Percentiles rank a stretch among this genome's conserved stretches.
Conservation (phyloP, 169 alveolate genomes). For the Plasmodium knowlesi region DNA sequence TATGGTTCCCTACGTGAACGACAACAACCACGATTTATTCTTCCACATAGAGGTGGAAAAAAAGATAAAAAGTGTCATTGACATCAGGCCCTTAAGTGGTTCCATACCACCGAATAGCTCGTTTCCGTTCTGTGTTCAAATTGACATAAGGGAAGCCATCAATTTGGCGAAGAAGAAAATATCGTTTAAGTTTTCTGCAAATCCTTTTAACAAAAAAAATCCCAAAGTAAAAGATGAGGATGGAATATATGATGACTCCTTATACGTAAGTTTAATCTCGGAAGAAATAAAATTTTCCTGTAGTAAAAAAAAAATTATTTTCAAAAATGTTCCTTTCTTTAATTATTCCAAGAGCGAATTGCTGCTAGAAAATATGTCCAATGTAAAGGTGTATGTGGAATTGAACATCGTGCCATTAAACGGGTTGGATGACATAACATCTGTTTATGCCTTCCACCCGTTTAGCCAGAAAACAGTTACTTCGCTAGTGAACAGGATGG, state of each 20-base stretch:
- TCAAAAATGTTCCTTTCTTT: constrained; percentile 62
- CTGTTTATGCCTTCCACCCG: constrained; percentile 55
- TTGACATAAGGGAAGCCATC: constrained; percentile 44
- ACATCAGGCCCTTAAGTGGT: constrained; percentile 32
- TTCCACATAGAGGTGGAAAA: constrained; percentile 60
- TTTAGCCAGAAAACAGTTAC: constrained; percentile 36
- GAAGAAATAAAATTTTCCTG: constrained; percentile 64
- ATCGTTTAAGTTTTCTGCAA: constrained; percentile 31
- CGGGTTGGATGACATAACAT: constrained; percentile 43
- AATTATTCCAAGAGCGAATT: constrained; percentile 59
- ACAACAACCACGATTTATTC: constrained; percentile 38
- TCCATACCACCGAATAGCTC: constrained; percentile 49
- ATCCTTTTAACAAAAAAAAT: constrained; percentile 22
- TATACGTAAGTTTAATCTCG: constrained; percentile 58
- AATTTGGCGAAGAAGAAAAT: constrained; percentile 38
- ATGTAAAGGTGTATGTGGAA: constrained; percentile 37
- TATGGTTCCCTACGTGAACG: constrained; percentile 37
- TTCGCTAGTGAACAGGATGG: neutral
- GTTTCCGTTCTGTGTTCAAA: constrained; percentile 4
- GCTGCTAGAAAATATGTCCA: constrained; percentile 37
- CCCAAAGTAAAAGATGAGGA: constrained; percentile 11
- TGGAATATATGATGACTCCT: constrained; percentile 24
- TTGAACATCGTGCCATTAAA: constrained; percentile 31
- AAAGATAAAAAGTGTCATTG: constrained; percentile 37
- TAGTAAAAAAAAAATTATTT: constrained; percentile 55